A percentile compares a stretch with the other conserved stretches of the same genome.
Evolutionary conservation across 2,329 filamentous ascomycete species (phyloP).

Genomic region (Sporothrix brasiliensis): DNA sequence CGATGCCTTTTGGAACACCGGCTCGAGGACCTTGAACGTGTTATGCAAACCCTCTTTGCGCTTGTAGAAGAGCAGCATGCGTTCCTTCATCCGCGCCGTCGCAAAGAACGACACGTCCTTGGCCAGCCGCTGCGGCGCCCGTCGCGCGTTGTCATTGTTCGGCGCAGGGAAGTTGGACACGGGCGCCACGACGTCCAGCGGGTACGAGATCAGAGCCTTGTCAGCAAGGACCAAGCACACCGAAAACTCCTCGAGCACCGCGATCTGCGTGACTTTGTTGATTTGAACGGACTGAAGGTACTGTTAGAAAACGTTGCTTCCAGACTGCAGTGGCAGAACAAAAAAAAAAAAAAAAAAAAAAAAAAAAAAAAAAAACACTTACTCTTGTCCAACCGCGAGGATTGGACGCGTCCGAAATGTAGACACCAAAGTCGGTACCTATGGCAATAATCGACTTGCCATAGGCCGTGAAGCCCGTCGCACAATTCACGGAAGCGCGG

Average conservation of each 20-base stretch:
- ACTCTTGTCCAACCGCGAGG: conserved; percentile 90
- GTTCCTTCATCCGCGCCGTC: conserved; percentile 94
- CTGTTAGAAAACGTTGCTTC: not conserved
- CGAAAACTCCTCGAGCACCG: conserved; percentile 93
- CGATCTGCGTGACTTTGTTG: conserved; percentile 82
- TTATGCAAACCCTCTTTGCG: conserved; percentile 90
- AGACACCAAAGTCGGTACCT: conserved; percentile 93
- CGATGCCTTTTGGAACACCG: conserved; percentile 88
- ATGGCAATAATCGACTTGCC: conserved; percentile 89
- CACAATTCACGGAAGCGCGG: conserved; percentile 85
- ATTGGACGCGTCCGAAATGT: conserved; percentile 82
- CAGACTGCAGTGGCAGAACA: not conserved
- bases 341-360: conserved; percentile 16
- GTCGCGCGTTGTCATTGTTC: conserved; percentile 70
- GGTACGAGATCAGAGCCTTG: conserved; percentile 88
- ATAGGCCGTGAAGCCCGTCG: conserved; percentile 82
- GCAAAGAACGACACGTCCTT: conserved; percentile 97
- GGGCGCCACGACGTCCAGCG: conserved; percentile 78
- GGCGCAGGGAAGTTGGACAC: conserved; percentile 64
- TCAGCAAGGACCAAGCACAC: conserved; percentile 90
- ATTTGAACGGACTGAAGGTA: conserved; percentile 69
- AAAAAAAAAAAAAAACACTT: conserved; percentile 44
- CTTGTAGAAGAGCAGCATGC: conserved; percentile 94
- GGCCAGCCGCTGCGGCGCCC: conserved; percentile 88
- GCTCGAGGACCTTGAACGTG: conserved; percentile 95